Conservation (phyloP, 1,284 basidiomycete genomes). For the Malassezia pachydermatis region DNA sequence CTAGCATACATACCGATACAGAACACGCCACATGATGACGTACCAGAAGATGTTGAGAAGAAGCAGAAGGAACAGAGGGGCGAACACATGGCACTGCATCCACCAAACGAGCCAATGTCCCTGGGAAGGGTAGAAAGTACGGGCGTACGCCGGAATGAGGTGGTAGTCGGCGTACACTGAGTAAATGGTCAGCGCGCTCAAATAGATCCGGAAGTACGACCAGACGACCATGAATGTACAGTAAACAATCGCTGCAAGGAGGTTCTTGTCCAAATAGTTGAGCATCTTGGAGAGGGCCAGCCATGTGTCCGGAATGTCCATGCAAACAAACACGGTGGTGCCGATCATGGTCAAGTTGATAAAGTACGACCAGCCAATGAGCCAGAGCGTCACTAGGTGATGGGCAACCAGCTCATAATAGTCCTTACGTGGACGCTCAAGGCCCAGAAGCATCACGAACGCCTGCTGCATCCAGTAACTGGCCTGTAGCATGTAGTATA, state of each 20-base stretch:
- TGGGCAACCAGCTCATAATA: conserved; percentile 69
- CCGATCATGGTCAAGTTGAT: conserved; percentile 66
- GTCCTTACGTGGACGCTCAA: conserved; percentile 91
- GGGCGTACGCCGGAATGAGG: conserved; percentile 55
- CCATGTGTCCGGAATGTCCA: conserved; percentile 88
- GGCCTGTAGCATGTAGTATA: conserved; percentile 68
- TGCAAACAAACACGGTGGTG: conserved; percentile 84
- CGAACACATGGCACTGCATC: conserved; percentile 44
- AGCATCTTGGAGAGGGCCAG: conserved; percentile 52
- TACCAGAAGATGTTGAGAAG: conserved; percentile 46
- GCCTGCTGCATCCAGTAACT: conserved; percentile 93
- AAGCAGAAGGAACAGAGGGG: conserved; percentile 40
- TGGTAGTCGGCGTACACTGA: conserved; percentile 76
- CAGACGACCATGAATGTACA: conserved; percentile 40
- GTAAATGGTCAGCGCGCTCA: conserved; percentile 76
- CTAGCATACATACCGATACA: conserved; percentile 29
- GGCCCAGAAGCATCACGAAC: conserved; percentile 67
- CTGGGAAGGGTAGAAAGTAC: conserved; percentile 34
- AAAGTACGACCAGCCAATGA: conserved; percentile 60
- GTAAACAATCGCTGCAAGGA: conserved; percentile 28
- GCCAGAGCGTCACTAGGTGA: conserved; percentile 89
- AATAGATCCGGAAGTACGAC: conserved; percentile 82
- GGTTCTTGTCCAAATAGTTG: conserved; percentile 42
- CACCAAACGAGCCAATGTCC: conserved; percentile 43
- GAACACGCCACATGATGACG: conserved; percentile 41